phyloP scores from a whole-genome alignment of 306 rosid species.

The Inga oerstediana region DNA sequence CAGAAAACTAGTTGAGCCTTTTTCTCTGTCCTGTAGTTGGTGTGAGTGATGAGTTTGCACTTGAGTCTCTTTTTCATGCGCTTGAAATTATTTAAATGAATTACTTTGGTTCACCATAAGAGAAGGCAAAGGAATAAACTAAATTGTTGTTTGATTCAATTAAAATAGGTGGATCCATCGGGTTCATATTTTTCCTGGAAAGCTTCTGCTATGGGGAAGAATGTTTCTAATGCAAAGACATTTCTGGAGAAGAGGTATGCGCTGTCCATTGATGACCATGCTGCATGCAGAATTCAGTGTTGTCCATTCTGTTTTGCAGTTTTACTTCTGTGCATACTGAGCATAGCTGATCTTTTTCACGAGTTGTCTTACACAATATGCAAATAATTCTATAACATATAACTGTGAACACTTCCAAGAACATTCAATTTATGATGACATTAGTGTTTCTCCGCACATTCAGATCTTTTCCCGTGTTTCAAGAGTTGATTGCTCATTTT shows the following conservation, averaged over 20 bases:
- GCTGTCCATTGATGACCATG: conserved; percentile 8
- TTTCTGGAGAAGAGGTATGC: conserved; percentile 96
- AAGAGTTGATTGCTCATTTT: conserved; percentile 23
- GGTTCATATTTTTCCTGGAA: conserved; percentile 98
- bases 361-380: background rate
- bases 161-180: conserved; percentile 87
- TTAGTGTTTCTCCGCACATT: background rate
- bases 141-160: conserved; percentile 24
- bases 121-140: background rate
- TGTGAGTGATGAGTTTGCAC: background rate
- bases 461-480: background rate
- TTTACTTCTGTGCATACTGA: background rate
- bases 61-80: background rate
- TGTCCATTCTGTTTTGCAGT: background rate
- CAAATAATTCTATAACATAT: background rate
- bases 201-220: conserved; percentile 98
- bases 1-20: background rate
- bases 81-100: conserved; percentile 7
- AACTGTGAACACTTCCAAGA: background rate
- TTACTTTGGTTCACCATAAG: background rate
- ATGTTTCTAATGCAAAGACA: conserved; percentile 96
- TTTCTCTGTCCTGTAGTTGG: background rate
- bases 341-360: background rate
- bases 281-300: background rate
- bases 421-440: background rate